Conservation (phyloP, 306 rosid species). For the Medicago ruthenica region DNA sequence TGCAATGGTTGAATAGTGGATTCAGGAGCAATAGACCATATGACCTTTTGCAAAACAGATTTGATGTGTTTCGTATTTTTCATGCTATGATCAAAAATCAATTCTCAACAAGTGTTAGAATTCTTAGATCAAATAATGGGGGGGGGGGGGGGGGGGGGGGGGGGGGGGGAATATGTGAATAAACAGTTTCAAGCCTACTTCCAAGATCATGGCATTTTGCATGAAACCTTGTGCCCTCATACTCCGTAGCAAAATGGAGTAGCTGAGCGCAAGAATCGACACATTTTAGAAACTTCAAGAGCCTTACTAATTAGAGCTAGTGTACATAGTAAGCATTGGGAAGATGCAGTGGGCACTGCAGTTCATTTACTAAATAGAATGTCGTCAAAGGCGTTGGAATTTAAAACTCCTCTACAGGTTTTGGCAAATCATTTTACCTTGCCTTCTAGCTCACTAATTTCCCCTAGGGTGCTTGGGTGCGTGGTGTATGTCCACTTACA, state of each 20-base stretch:
- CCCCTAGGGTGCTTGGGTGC: not conserved
- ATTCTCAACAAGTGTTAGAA: not conserved
- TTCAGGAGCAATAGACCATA: too few relatives aligned
- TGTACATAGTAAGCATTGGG: not conserved
- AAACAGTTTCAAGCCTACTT: not conserved
- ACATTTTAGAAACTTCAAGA: conserved; percentile 28
- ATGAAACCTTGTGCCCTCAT: conserved; percentile 35
- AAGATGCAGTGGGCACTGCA: not conserved
- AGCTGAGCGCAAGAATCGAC: not conserved
- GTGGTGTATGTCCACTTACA: not conserved
- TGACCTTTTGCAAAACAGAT: too few relatives aligned
- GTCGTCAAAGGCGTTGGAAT: not conserved
- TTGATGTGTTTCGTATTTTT: not conserved
- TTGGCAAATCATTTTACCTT: not conserved
- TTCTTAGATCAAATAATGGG: conserved; percentile 24
- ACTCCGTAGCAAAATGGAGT: conserved; percentile 6
- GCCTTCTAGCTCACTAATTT: not conserved
- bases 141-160: too few relatives aligned
- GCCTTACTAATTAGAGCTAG: not conserved
- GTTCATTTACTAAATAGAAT: not conserved
- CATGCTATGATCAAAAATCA: conserved; percentile 32
- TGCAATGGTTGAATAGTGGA: too few relatives aligned
- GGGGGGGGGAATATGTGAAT: conserved; percentile 33
- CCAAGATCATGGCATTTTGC: not conserved
- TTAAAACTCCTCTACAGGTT: not conserved